Conservation (phyloP, 2,329 filamentous ascomycete species). For the Xylariaceae sp. region DNA sequence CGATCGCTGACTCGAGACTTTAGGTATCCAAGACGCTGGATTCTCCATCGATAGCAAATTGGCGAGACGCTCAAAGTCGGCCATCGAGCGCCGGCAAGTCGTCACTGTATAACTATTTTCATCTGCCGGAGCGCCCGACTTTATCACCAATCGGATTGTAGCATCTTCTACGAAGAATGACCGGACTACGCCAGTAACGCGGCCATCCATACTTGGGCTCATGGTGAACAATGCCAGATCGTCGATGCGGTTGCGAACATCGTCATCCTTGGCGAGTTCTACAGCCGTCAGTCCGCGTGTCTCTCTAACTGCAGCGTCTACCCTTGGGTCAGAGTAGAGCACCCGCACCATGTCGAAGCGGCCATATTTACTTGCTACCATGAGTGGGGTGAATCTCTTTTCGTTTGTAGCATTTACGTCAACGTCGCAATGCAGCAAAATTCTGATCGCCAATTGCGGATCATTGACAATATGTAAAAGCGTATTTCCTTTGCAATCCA, state of each 20-base stretch:
- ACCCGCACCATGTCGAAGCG: slow-evolving; percentile 90
- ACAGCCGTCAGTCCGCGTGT: slow-evolving; percentile 89
- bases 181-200: slow-evolving; percentile 90
- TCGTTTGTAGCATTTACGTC: slow-evolving; percentile 96
- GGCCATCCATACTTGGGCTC: slow-evolving; percentile 72
- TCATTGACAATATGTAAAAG: slow-evolving; percentile 96
- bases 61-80: slow-evolving; percentile 90
- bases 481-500: slow-evolving; percentile 92
- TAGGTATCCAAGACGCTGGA: slow-evolving; percentile 93
- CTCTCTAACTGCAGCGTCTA: slow-evolving; percentile 85
- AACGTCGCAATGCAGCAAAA: slow-evolving; percentile 87
- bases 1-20: slow-evolving; percentile 76
- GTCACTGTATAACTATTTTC: slow-evolving; percentile 89
- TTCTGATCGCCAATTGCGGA: slow-evolving; percentile 73
- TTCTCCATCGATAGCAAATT: slow-evolving; percentile 86
- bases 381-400: slow-evolving; percentile 91
- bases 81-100: slow-evolving; percentile 85
- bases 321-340: slow-evolving; percentile 84
- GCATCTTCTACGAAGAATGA: slow-evolving; percentile 98
- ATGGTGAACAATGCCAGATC: slow-evolving; percentile 86
- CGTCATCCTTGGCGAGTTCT: slow-evolving; percentile 96
- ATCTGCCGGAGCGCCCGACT: slow-evolving; percentile 86
- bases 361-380: slow-evolving; percentile 99
- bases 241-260: slow-evolving; percentile 94
- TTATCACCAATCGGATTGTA: slow-evolving; percentile 89